Base-by-base conservation (phyloP, 306 rosid species). In the Hippophae rhamnoides region DNA sequence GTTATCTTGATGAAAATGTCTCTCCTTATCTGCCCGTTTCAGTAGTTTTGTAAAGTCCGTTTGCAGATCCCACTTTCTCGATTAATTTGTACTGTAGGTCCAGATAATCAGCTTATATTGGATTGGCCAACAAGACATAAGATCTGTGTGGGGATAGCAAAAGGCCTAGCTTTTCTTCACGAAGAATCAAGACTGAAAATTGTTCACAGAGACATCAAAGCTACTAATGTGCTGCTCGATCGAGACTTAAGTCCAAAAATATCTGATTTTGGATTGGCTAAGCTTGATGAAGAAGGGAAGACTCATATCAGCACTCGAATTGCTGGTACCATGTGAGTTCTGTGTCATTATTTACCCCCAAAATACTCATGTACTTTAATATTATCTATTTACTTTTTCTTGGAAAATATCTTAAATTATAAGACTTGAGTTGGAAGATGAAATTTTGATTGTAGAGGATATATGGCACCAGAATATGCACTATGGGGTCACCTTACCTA, bases 391-490 rank as follows among this genome's bases (percentile, higher is more conserved):
- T 48, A 48, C 13, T 6, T 48, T 3, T 11, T 48, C 44, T 65
- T 6, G 40, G 38, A 40, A 48, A 54, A 50, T 59, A 41, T 45
- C 26, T 18, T 50, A 6, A 0, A 8, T 54, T 53, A 45, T 46
- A 5, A 11, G 44, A 9, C 25, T 63, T 63, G 26, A 48, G 7
- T 57, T 44, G 51, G 26, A 54, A 59, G 7, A 53, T 25, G 44
- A 27, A 31, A 6, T 69, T 3, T 46, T 47, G 9, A 18, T 42
- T 80, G 67, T 72, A 87, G 93, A 57, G 93, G 89, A 67, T 84
- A 87, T 63, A 84, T 84, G 86, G 95, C 95, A 13, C 85, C 92
- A 0, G 92, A 87, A 78, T 87, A 84, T 65, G 92, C 89, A 12
- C 57, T 84, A 41, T 87, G 89, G 95, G 92, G 86, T 59, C 66